Conservation (phyloP, 2,329 filamentous ascomycete species). For the Madurella fahalii region DNA sequence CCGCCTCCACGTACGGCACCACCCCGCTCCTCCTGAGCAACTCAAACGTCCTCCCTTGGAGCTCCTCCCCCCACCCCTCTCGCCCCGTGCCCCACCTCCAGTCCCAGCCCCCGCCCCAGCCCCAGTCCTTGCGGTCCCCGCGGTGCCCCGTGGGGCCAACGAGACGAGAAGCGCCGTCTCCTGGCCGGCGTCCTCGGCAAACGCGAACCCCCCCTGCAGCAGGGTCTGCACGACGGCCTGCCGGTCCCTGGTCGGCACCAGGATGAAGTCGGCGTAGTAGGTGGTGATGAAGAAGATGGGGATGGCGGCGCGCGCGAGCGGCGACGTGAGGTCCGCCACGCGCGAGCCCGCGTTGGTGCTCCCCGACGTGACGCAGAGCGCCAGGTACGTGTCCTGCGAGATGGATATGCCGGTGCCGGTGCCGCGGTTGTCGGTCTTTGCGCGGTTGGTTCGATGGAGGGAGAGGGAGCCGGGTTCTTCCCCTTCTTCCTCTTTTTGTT, state of each 20-base stretch:
- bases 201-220: conserved; percentile 75
- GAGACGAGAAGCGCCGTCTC: conserved; percentile 56
- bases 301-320: conserved; percentile 85
- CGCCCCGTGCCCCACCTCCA: no score
- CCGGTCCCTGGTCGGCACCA: conserved; percentile 74
- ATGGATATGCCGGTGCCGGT: conserved; percentile 38
- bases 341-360: conserved; percentile 87
- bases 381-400: conserved; percentile 77
- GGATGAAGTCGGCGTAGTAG: conserved; percentile 95
- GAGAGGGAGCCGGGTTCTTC: no score
- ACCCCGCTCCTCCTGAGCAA: conserved; percentile 77
- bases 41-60: conserved; percentile 78
- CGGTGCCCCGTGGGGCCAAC: conserved; percentile 24
- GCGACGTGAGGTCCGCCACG: conserved; percentile 86
- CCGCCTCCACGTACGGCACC: conserved; percentile 63
- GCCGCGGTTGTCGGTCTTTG: neutral
- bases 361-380: conserved; percentile 84
- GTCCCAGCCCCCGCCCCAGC: conserved; percentile 22
- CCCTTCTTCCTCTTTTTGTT: no score
- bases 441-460: no score
- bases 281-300: conserved; percentile 99
- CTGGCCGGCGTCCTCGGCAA: conserved; percentile 58
- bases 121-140: conserved; percentile 31
- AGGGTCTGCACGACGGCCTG: conserved; percentile 72
- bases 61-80: no score